Evolutionary conservation across 164 flowering plant species (phyloP).

Genomic region (Taxillus chinensis): DNA sequence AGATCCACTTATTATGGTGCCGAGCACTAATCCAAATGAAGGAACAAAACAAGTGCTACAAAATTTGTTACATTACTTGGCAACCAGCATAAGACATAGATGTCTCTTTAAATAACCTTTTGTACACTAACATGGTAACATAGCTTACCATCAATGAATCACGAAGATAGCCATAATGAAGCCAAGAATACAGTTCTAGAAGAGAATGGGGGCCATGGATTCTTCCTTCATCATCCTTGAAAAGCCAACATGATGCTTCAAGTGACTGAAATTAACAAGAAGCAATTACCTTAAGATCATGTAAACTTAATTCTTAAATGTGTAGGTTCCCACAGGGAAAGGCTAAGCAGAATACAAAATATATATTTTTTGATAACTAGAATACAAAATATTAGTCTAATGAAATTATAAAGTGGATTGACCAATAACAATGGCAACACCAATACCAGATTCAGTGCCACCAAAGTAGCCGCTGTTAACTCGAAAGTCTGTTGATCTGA

Average conservation of each 20-base stretch:
- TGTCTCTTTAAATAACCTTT: not conserved
- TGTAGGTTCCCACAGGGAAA: too few species aligned
- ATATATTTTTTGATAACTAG: too few species aligned
- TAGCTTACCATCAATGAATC: slow-evolving; percentile 39
- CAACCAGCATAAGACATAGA: too few species aligned
- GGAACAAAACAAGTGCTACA: too few species aligned
- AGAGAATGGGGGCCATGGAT: slow-evolving; percentile 82
- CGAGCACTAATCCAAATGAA: too few species aligned
- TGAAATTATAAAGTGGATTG: not conserved
- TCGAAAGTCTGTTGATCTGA: slow-evolving; percentile 9
- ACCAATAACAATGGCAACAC: not conserved
- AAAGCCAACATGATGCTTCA: slow-evolving; percentile 70
- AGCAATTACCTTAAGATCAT: not conserved
- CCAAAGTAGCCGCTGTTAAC: slow-evolving; percentile 6
- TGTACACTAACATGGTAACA: not conserved
- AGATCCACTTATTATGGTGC: too few species aligned
- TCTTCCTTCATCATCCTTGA: slow-evolving; percentile 52
- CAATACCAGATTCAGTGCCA: slow-evolving; percentile 13
- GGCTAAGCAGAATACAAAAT: not conserved
- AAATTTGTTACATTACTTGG: too few species aligned
- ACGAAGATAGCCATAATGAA: slow-evolving; percentile 54
- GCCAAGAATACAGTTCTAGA: slow-evolving; percentile 63
- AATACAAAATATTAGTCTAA: not conserved
- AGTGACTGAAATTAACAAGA: slow-evolving; percentile 23
- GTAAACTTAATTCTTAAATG: not conserved